Conservation (phyloP, 2,329 filamentous ascomycete genomes). For the Calonectria henricotiae region DNA sequence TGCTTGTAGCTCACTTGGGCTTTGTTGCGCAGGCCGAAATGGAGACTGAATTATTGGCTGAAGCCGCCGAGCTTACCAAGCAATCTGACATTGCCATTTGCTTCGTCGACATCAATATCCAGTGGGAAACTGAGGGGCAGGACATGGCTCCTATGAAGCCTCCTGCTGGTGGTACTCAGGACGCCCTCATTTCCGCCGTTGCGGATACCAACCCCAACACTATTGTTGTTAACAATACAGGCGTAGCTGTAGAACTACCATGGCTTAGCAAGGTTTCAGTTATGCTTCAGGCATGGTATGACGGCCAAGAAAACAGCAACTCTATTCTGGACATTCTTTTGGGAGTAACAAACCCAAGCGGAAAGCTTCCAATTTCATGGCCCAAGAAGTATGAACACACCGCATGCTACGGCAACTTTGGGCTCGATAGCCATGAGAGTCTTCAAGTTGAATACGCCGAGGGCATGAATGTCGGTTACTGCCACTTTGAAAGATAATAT, state of each 20-base stretch:
- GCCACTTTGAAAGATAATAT: slow-evolving; percentile 25
- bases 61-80: slow-evolving; percentile 71
- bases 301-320: slow-evolving; percentile 78
- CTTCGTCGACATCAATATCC: slow-evolving; percentile 71
- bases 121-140: slow-evolving; percentile 67
- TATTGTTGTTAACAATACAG: slow-evolving; percentile 75
- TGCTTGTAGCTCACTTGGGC: slow-evolving; percentile 43
- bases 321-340: slow-evolving; percentile 75
- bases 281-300: slow-evolving; percentile 77
- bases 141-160: slow-evolving; percentile 80
- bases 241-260: slow-evolving; percentile 72
- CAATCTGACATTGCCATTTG: slow-evolving; percentile 69
- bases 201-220: slow-evolving; percentile 71
- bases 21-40: slow-evolving; percentile 47
- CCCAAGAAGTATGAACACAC: slow-evolving; percentile 28
- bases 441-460: slow-evolving; percentile 32
- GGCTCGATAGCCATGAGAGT: slow-evolving; percentile 13
- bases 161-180: slow-evolving; percentile 72
- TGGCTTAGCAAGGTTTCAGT: slow-evolving; percentile 70
- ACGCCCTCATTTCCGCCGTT: slow-evolving; percentile 71
- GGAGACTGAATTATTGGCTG: slow-evolving; percentile 53
- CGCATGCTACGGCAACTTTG: slow-evolving; percentile 32
- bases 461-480: slow-evolving; percentile 30
- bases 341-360: slow-evolving; percentile 28
- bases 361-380: slow-evolving; percentile 36